Conservation (phyloP, 768 basidiomycete genomes). For the Tricholoma bakamatsutake region DNA sequence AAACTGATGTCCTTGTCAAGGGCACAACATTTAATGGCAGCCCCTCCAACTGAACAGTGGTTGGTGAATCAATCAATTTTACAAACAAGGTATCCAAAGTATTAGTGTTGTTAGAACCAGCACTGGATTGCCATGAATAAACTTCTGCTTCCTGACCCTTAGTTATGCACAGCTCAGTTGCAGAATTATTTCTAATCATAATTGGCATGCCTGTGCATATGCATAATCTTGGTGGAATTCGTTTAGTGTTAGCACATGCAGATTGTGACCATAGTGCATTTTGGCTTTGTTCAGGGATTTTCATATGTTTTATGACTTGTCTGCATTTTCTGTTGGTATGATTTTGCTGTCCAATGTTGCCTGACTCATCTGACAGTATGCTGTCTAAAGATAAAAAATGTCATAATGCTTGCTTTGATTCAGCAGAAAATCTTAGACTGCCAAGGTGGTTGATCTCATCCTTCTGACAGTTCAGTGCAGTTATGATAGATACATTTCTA, state of each 20-base stretch:
- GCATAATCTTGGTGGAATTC: conserved; percentile 2
- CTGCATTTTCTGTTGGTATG: not conserved
- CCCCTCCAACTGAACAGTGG: not conserved
- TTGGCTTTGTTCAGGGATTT: not conserved
- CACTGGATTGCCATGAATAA: not conserved
- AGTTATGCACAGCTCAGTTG: conserved; percentile 29
- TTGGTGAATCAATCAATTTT: not conserved
- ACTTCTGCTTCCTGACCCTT: conserved; percentile 25
- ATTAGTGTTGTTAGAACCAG: not conserved
- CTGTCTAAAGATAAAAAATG: conserved; percentile 23
- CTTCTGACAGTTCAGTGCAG: conserved; percentile 27
- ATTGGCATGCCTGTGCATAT: conserved; percentile 29
- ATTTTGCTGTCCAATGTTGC: not conserved
- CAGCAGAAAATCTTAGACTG: conserved; percentile 24
- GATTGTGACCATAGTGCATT: not conserved
- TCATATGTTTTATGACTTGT: not conserved
- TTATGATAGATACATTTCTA: conserved; percentile 32
- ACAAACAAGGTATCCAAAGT: not conserved
- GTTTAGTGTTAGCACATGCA: not conserved
- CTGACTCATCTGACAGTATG: not conserved
- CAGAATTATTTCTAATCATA: conserved; percentile 26
- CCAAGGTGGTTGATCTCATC: conserved; percentile 33
- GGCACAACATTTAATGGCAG: not conserved
- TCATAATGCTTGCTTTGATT: conserved; percentile 18
- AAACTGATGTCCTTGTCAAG: not conserved